phyloP scores from a whole-genome alignment of 1,139 yeast species.

The Suhomyces maxii region DNA sequence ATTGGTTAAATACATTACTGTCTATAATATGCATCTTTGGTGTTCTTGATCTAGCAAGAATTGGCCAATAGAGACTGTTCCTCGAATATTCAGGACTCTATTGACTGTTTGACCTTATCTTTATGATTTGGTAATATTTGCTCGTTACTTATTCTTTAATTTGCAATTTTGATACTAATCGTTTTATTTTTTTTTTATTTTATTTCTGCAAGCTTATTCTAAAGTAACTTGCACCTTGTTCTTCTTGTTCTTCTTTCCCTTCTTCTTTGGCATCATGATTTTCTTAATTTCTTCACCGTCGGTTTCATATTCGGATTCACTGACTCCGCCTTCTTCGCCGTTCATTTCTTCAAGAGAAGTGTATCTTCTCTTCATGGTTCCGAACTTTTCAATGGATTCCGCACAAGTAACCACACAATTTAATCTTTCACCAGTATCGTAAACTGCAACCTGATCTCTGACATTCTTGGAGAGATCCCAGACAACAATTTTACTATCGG shows the following conservation, averaged over 20 bases:
- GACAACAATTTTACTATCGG: constrained; percentile 89
- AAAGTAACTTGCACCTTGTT: constrained; percentile 54
- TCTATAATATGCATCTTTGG: background rate
- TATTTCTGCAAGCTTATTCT: constrained; percentile 32
- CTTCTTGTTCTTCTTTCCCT: constrained; percentile 40
- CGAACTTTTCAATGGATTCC: constrained; percentile 73
- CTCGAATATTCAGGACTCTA: no score
- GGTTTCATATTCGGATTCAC: constrained; percentile 68
- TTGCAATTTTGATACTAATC: background rate
- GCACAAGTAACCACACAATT: constrained; percentile 81
- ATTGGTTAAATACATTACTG: background rate
- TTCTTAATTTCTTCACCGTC: constrained; percentile 57
- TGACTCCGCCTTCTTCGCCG: constrained; percentile 28
- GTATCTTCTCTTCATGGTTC: constrained; percentile 67
- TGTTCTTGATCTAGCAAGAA: background rate
- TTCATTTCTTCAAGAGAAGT: constrained; percentile 35
- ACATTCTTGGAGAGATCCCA: constrained; percentile 64
- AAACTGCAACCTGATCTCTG: constrained; percentile 83
- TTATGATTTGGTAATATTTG: background rate
- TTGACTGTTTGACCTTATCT: no score
- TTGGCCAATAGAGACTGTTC: background rate
- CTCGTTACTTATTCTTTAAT: background rate
- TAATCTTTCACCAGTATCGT: constrained; percentile 88
- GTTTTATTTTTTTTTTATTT: background rate
- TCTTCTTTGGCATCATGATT: constrained; percentile 40